Evolutionary conservation across 345 rosid genomes (phyloP), one percentile per base, ranked within the genome.

Genomic region (Limnanthes douglasii): DNA sequence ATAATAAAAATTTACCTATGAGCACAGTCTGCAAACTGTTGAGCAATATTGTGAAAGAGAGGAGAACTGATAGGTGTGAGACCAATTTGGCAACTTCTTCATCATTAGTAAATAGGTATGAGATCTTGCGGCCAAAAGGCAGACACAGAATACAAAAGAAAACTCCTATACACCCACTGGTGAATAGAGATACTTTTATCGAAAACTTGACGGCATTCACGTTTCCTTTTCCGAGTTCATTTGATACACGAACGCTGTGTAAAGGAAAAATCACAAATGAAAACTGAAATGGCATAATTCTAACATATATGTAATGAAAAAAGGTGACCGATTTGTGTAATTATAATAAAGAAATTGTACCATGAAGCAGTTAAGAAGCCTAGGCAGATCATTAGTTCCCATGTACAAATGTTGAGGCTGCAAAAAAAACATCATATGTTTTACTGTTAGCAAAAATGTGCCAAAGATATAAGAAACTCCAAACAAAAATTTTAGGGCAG

Each of bases 11-110:
- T n/a, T n/a, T n/a, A 56, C 83, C 86, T 37, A 74, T 34, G 31
- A 78, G 58, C 10, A 83, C 64, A n/a, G 77, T 64, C 43, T 78
- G 82, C 41, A 69, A 30, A 23, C 82, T 77, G 44, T 75, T 85
- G 23, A 85, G 45, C 43, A 76, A 43, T 22, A 85, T 34, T 4
- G 85, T 68, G 50, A 79, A 30, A 13, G 79, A 70, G 17, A 79
- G 88, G 5, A 76, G 59, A 4, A 51, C 4, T 13, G 82, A 63
- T 18, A 85, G 85, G 16, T 41, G 45, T 4, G 73, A 50, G 0
- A 70, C 69, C 6, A 43, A 46, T n/a, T 65, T 53, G 3, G 55
- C 66, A 23, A 83, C 69, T 34, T 46, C 50, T 19, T 34, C 60
- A 29, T 57, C 44, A 15, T 32, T 39, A 0, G 75, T 60, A 24